These are phyloP conservation scores for Sphaerostilbella broomeana DNA, from an alignment of 2,329 filamentous ascomycete species.

Conservation along the genomic window DNA sequence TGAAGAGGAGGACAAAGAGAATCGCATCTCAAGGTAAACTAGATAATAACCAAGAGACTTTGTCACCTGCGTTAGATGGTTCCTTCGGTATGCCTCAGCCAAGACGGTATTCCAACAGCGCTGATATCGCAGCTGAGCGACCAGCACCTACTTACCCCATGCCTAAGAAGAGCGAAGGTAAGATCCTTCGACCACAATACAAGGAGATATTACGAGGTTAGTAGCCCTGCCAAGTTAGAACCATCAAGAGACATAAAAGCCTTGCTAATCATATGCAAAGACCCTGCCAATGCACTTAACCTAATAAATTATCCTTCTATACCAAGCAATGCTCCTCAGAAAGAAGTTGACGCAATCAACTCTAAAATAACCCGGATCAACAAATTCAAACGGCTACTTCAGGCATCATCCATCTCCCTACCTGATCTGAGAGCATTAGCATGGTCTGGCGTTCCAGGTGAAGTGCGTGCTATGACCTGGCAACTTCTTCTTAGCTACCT, in stretches of 20 bases:
- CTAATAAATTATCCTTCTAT: slow-evolving; percentile 82
- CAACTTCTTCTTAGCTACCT: slow-evolving; percentile 91
- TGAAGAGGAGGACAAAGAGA: slow-evolving; percentile 64
- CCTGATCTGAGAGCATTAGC: slow-evolving; percentile 76
- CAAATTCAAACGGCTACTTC: slow-evolving; percentile 94
- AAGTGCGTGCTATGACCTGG: slow-evolving; percentile 99
- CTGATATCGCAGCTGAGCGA: slow-evolving; percentile 88
- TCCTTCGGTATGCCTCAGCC: slow-evolving; percentile 33
- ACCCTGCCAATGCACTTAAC: slow-evolving; percentile 89
- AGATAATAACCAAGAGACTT: slow-evolving; percentile 21
- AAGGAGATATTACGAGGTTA: slow-evolving; percentile 82
- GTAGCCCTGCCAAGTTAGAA: background rate
- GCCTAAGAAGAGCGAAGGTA: slow-evolving; percentile 83
- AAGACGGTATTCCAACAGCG: slow-evolving; percentile 73
- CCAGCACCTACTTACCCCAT: slow-evolving; percentile 77
- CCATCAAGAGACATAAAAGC: background rate
- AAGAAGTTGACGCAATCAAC: slow-evolving; percentile 79
- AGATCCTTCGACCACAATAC: slow-evolving; percentile 93
- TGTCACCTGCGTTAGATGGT: slow-evolving; percentile 32
- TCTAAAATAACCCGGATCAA: slow-evolving; percentile 90
- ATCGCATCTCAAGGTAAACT: slow-evolving; percentile 39
- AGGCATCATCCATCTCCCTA: slow-evolving; percentile 82
- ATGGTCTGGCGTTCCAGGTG: slow-evolving; percentile 91
- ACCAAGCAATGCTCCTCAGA: slow-evolving; percentile 66
- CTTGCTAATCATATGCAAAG: slow-evolving; percentile 26